Base-by-base conservation (phyloP, 176 grass and related monocot genomes). In the Musa troglodytarum region DNA sequence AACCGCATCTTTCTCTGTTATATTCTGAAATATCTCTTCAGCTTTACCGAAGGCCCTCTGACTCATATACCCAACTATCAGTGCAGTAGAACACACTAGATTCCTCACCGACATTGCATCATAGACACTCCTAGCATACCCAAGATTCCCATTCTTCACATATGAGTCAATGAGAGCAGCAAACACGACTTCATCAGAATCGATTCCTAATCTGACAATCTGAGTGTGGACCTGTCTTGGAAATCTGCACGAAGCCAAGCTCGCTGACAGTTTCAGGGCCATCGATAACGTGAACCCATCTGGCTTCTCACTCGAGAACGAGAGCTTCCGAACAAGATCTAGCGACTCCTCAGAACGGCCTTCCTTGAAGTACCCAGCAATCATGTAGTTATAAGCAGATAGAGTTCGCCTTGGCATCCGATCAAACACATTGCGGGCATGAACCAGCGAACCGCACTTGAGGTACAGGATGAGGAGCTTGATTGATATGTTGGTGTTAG, bases 1-100 rank as follows among this genome's bases (percentile, higher is more conserved):
- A 69, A 98, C 80, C 0, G 25, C 63, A 76, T 97, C 93, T 74
- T 89, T 97, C 14, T 80, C 82, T 8, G 29, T 55, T 63, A 79
- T 79, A 25, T 49, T 58, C 52, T 76, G 21, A 56, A 97, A 93
- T 8, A 93, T 82, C 1, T 80, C 74, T 52, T 93, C 80, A 0
- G 93, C 93, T 9, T 90, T 82, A 53, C 5, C 14, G 24, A 77
- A 78, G 56, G 90, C 77, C 16, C 86, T 75, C 49, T 88, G 55
- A 76, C 82, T 87, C 81, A 91, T 85, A 73, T 89, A 98, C 19
- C 94, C 90, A 13, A 93, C 86, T n/a, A 93, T 68, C 69, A 93
- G 26, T 16, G 90, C 84, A 68, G 94, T 98, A 17, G 90, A 89
- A 61, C 80, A 98, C 63, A 98, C 81, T 54, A 89, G 53, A 76